A percentile compares a stretch with the other conserved stretches of the same genome.
Conservation (phyloP, 139 green algal species). For the Gonium pectorale region DNA sequence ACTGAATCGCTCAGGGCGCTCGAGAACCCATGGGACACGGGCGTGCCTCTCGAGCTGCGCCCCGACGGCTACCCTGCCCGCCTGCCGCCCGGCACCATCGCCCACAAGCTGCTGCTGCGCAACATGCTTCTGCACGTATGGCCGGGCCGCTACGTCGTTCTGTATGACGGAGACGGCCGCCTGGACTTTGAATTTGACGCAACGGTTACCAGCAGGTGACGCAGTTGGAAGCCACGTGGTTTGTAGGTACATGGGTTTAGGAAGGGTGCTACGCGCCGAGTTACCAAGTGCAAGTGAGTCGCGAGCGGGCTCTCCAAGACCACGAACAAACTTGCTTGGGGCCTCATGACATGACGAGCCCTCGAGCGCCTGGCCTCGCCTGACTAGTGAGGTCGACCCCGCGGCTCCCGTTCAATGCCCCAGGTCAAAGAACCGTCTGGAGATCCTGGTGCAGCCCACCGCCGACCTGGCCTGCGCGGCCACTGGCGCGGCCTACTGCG, state of each 20-base stretch:
- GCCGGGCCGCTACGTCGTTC: constrained; percentile 48
- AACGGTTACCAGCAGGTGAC: constrained; percentile 29
- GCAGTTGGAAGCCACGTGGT: too few species aligned
- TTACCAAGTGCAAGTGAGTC: too few species aligned
- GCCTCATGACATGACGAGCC: too few species aligned
- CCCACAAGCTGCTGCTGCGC: constrained; percentile 53
- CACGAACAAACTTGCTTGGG: too few species aligned
- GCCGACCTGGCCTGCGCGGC: constrained; percentile 43
- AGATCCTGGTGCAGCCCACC: constrained; percentile 43
- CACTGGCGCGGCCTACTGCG: constrained; percentile 31
- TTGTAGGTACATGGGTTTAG: too few species aligned
- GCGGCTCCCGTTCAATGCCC: background rate
- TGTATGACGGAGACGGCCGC: constrained; percentile 46
- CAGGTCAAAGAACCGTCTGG: constrained; percentile 31
- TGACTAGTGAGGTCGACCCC: too few species aligned
- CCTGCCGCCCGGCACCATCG: constrained; percentile 39
- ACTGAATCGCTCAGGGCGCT: background rate
- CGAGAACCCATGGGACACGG: constrained; percentile 41
- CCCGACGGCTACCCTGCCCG: constrained; percentile 49
- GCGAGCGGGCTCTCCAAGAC: too few species aligned
- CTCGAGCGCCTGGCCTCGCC: too few species aligned
- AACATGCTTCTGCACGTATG: constrained; percentile 47
- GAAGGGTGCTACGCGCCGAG: too few species aligned
- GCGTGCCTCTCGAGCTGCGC: constrained; percentile 20
- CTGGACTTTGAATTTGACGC: constrained; percentile 53